phyloP scores from a whole-genome alignment of 2,329 filamentous ascomycete species.

The Scedosporium aurantiacum region DNA sequence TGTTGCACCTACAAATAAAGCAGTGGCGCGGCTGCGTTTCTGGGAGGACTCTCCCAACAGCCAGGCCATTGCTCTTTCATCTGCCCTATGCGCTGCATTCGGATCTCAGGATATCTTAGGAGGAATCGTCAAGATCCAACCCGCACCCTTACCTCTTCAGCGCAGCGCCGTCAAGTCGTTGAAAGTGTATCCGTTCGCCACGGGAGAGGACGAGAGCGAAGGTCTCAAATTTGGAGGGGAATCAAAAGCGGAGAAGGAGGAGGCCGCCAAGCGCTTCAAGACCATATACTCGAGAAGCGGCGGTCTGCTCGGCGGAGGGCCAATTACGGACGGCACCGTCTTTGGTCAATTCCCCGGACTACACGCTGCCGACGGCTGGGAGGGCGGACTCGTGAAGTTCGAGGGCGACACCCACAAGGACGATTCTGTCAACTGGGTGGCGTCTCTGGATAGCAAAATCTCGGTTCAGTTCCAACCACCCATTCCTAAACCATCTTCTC shows the following conservation, averaged over 20 bases:
- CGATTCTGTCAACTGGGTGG: constrained; percentile 46
- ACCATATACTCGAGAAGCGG: constrained; percentile 48
- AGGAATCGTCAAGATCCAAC: constrained; percentile 77
- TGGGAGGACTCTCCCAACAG: constrained; percentile 86
- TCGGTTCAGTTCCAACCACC: constrained; percentile 66
- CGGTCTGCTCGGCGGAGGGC: constrained; percentile 45
- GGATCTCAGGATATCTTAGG: constrained; percentile 66
- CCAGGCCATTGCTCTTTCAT: constrained; percentile 69
- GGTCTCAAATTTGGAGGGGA: constrained; percentile 82
- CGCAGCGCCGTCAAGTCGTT: constrained; percentile 54
- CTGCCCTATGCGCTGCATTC: constrained; percentile 62
- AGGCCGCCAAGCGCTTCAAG: constrained; percentile 59
- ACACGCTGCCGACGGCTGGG: constrained; percentile 53
- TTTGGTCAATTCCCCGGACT: constrained; percentile 47
- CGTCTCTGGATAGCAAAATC: constrained; percentile 65
- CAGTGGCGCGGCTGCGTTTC: constrained; percentile 62
- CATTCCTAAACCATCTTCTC: constrained; percentile 52
- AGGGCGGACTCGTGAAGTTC: constrained; percentile 75
- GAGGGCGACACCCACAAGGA: constrained; percentile 28
- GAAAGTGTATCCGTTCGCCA: constrained; percentile 71
- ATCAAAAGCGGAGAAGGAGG: constrained; percentile 71
- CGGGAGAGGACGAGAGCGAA: constrained; percentile 40
- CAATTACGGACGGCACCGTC: constrained; percentile 80
- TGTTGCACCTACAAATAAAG: constrained; percentile 39
- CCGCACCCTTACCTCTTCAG: constrained; percentile 61